Percentiles rank a stretch among this genome's conserved stretches.
phyloP scores from a whole-genome alignment of 2,329 filamentous ascomycete genomes.

The Arthrocladium fulminans region DNA sequence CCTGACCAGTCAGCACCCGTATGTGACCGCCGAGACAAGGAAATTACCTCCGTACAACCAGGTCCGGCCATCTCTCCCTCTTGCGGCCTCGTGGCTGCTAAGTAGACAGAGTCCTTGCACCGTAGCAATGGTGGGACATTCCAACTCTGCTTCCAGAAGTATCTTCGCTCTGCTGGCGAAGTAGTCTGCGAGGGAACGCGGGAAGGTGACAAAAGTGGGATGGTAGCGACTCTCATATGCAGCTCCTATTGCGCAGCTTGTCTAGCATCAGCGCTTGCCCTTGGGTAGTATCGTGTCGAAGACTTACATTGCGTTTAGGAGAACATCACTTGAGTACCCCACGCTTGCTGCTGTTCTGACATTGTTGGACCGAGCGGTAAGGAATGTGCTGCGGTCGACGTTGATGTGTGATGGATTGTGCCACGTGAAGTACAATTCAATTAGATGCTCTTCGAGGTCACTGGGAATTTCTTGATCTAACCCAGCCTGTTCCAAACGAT shows the following conservation, averaged over 20 bases:
- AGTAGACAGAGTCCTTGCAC: constrained; percentile 40
- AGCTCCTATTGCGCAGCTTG: constrained; percentile 1
- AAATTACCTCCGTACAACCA: constrained; percentile 32
- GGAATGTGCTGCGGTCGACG: constrained; percentile 30
- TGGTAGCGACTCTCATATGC: constrained; percentile 2
- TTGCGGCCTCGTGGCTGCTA: constrained; percentile 37
- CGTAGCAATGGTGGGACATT: constrained; percentile 40
- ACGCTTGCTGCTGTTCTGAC: neutral
- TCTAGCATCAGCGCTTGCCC: neutral
- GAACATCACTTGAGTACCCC: neutral
- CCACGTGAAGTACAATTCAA: constrained; percentile 41
- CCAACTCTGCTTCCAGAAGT: constrained; percentile 40
- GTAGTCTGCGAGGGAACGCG: constrained; percentile 2
- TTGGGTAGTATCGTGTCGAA: neutral
- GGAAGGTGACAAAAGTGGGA: constrained; percentile 5
- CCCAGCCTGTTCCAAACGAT: constrained; percentile 26
- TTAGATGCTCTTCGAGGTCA: constrained; percentile 36
- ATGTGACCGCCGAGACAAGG: neutral
- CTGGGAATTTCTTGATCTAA: constrained; percentile 34
- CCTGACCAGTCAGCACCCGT: constrained; percentile 20
- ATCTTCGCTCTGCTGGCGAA: constrained; percentile 22
- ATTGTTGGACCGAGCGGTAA: constrained; percentile 30
- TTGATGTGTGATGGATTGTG: constrained; percentile 40
- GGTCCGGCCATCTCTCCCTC: constrained; percentile 36
- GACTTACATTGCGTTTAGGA: neutral